These are phyloP conservation scores for Barnettozyma californica DNA, from an alignment of 805 yeast species.

Conservation along the genomic window DNA sequence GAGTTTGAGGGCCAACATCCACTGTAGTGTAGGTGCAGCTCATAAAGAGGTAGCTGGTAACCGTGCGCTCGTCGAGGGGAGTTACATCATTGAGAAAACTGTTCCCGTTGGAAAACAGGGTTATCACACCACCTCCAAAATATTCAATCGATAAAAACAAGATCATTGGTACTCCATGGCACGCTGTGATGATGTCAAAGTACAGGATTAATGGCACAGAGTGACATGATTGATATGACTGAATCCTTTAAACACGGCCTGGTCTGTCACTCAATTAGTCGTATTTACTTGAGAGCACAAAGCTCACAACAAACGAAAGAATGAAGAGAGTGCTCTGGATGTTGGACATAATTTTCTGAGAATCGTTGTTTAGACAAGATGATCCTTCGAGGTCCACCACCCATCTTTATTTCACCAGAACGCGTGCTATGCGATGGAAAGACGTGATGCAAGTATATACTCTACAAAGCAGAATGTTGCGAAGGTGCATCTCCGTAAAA, in stretches of 20 bases:
- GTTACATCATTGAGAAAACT: conserved; percentile 21
- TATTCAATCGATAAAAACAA: conserved; percentile 11
- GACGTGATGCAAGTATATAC: too few relatives aligned
- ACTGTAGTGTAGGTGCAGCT: conserved; percentile 18
- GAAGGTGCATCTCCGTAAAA: too few relatives aligned
- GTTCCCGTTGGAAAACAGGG: conserved; percentile 22
- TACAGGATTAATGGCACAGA: conserved; percentile 12
- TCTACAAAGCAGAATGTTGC: too few relatives aligned
- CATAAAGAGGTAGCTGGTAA: conserved; percentile 19
- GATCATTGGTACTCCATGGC: conserved; percentile 7
- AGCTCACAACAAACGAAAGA: conserved; percentile 19
- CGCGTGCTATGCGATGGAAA: too few relatives aligned
- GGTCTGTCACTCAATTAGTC: conserved; percentile 21
- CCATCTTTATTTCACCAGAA: conserved; percentile 12
- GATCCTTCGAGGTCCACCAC: conserved; percentile 3
- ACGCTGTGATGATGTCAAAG: conserved; percentile 6
- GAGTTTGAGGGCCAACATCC: conserved; percentile 20
- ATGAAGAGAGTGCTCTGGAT: conserved; percentile 16
- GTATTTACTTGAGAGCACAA: conserved; percentile 19
- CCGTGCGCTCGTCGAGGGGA: conserved; percentile 13
- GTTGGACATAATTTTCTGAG: conserved; percentile 15
- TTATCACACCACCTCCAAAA: conserved; percentile 22
- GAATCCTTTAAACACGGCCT: conserved; percentile 20
- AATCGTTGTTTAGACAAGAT: conserved; percentile 6
- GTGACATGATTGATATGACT: conserved; percentile 13